A percentile compares a stretch with the other conserved stretches of the same genome.
phyloP scores from a whole-genome alignment of 2,329 filamentous ascomycete species.

The Thelonectria discophora region DNA sequence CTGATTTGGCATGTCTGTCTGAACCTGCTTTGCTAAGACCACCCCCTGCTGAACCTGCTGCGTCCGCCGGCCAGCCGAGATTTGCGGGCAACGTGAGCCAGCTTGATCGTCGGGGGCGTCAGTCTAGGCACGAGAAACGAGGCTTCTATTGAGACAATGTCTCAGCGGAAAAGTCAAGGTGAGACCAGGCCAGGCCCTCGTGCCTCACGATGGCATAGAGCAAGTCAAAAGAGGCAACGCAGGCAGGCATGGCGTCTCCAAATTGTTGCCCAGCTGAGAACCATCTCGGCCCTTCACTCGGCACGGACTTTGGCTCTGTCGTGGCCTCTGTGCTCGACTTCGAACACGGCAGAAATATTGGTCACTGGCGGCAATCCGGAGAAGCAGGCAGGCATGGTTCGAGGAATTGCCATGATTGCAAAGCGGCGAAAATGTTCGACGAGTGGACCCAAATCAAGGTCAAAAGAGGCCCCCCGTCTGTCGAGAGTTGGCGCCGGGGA shows the following conservation, averaged over 20 bases:
- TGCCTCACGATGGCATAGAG: slow-evolving; percentile 35
- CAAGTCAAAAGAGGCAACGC: not conserved
- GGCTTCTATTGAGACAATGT: slow-evolving; percentile 26
- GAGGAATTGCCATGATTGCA: slow-evolving; percentile 18
- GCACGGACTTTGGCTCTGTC: slow-evolving; percentile 17
- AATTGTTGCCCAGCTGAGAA: not conserved
- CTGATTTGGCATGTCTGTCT: slow-evolving; percentile 38
- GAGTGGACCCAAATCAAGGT: slow-evolving; percentile 22
- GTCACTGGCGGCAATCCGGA: slow-evolving; percentile 18
- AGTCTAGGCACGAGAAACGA: slow-evolving; percentile 34
- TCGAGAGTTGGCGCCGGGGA: slow-evolving; percentile 16
- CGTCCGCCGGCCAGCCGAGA: slow-evolving; percentile 10
- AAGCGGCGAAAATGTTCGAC: slow-evolving; percentile 20
- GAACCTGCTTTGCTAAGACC: slow-evolving; percentile 9
- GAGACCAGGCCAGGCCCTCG: slow-evolving; percentile 37
- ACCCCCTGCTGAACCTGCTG: slow-evolving; percentile 30
- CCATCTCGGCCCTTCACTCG: slow-evolving; percentile 28
- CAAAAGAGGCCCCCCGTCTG: slow-evolving; percentile 1
- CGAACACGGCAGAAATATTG: slow-evolving; percentile 11
- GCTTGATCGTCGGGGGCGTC: slow-evolving; percentile 27
- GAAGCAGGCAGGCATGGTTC: slow-evolving; percentile 20
- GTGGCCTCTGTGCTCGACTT: slow-evolving; percentile 8
- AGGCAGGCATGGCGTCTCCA: not conserved
- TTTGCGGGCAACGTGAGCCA: slow-evolving; percentile 10
- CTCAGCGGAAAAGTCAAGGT: slow-evolving; percentile 28